Conservation (phyloP, 1,284 basidiomycete genomes). For the Coniferiporia weirii region DNA sequence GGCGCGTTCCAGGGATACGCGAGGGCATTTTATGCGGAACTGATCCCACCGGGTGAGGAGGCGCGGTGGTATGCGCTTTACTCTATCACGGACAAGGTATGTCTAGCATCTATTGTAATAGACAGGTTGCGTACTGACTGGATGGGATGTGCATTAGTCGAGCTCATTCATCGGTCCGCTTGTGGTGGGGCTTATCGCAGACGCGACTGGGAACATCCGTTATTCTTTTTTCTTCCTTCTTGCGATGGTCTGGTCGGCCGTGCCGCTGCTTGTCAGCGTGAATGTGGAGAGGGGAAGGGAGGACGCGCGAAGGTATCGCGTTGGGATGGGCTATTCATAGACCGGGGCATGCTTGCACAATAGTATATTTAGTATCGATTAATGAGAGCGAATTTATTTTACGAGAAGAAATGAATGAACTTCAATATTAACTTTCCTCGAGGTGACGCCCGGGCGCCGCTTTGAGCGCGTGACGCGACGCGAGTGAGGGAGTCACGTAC, state of each 20-base stretch:
- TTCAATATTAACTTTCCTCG: no score
- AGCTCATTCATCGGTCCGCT: conserved; percentile 86
- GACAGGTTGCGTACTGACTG: background rate
- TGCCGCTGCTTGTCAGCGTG: conserved; percentile 71
- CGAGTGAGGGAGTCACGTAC: no score
- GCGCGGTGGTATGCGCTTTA: conserved; percentile 81
- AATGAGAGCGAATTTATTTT: no score
- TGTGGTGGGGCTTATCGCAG: conserved; percentile 80
- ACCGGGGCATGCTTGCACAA: no score
- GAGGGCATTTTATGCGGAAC: conserved; percentile 70
- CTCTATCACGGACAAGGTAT: conserved; percentile 82
- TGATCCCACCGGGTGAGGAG: conserved; percentile 75
- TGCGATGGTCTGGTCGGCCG: conserved; percentile 70
- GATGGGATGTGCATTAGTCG: no score
- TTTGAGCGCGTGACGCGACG: no score
- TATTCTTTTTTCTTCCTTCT: conserved; percentile 86
- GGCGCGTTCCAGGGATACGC: conserved; percentile 81
- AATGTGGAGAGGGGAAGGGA: conserved; percentile 55
- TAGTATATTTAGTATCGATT: no score
- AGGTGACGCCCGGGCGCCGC: no score
- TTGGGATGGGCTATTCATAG: no score
- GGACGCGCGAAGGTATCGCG: conserved; percentile 9
- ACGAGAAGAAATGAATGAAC: no score
- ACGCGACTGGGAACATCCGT: conserved; percentile 83
- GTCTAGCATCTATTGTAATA: conserved; percentile 19